A percentile compares a stretch with the other conserved stretches of the same genome.
phyloP scores from a whole-genome alignment of 1,284 basidiomycete species.

The Phlebopus sp. region DNA sequence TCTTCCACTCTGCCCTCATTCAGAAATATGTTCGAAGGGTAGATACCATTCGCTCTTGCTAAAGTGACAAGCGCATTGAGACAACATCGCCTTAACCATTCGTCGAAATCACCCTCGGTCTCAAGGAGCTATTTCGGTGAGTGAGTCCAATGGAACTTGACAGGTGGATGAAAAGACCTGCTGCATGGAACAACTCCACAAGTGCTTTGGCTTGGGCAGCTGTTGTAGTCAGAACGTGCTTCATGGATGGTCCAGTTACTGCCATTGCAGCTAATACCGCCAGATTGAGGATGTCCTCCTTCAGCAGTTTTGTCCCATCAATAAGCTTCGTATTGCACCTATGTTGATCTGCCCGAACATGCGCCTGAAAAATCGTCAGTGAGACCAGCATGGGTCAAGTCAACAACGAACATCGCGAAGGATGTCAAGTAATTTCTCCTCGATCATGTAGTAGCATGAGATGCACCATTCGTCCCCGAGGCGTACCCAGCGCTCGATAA shows the following conservation, averaged over 20 bases:
- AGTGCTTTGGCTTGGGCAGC: slow-evolving; percentile 5
- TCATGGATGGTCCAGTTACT: slow-evolving; percentile 8
- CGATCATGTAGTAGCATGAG: slow-evolving; percentile 13
- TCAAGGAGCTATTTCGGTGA: slow-evolving; percentile 21
- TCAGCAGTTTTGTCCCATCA: slow-evolving; percentile 14
- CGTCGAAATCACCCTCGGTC: slow-evolving; percentile 11
- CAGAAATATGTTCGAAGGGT: slow-evolving; percentile 18
- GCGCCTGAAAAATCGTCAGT: slow-evolving; percentile 17
- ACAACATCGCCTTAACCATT: slow-evolving; percentile 17
- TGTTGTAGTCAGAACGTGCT: slow-evolving; percentile 7
- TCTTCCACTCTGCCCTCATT: slow-evolving; percentile 3
- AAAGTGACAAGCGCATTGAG: slow-evolving; percentile 16
- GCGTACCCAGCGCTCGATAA: slow-evolving; percentile 9
- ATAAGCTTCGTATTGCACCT: slow-evolving; percentile 20
- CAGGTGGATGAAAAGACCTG: slow-evolving; percentile 11
- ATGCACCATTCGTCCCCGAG: slow-evolving; percentile 13
- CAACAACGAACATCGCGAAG: slow-evolving; percentile 14
- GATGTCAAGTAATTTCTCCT: slow-evolving; percentile 12
- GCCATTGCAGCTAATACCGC: slow-evolving; percentile 12
- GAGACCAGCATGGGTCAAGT: neutral
- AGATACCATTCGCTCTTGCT: slow-evolving; percentile 15
- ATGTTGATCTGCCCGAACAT: slow-evolving; percentile 7
- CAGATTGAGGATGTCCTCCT: slow-evolving; percentile 20
- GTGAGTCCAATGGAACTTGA: neutral
- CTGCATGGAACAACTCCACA: slow-evolving; percentile 21